Percentiles rank a stretch among this genome's conserved stretches.
Evolutionary conservation across 2,329 filamentous ascomycete species (phyloP).

Genomic region (Ascochyta rabiei): DNA sequence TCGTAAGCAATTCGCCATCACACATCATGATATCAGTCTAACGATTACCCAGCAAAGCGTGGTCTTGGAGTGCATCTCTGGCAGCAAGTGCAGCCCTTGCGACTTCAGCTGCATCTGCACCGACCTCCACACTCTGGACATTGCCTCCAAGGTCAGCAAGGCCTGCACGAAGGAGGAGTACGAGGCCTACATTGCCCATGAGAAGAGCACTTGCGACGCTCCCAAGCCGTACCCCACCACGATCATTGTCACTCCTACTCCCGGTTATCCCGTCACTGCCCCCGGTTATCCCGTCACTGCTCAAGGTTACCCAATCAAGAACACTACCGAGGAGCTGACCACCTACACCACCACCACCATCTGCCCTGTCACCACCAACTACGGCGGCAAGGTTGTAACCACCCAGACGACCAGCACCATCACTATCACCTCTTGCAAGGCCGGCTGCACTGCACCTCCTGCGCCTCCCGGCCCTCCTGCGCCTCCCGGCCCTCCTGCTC

Average conservation of each 20-base stretch:
- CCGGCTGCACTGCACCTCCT: constrained; percentile 14
- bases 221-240: constrained; percentile 5
- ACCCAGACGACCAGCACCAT: constrained; percentile 14
- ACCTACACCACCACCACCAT: constrained; percentile 15
- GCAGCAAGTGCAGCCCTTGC: constrained; percentile 11
- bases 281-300: too few species aligned
- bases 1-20: background rate
- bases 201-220: constrained; percentile 3
- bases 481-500: background rate
- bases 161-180: constrained; percentile 5
- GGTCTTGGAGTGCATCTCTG: constrained; percentile 18
- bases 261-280: too few species aligned
- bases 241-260: background rate
- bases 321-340: constrained; percentile 4
- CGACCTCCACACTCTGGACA: constrained; percentile 7
- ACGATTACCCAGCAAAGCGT: constrained; percentile 13
- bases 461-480: background rate
- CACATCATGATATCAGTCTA: background rate
- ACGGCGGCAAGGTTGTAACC: constrained; percentile 1
- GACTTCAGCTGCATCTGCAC: constrained; percentile 7
- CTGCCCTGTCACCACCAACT: constrained; percentile 3
- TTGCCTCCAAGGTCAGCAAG: constrained; percentile 13
- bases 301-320: constrained; percentile 4
- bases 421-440: constrained; percentile 6
- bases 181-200: constrained; percentile 6